Base-by-base conservation (phyloP, 768 basidiomycete species). In the Termitomyces sp. region DNA sequence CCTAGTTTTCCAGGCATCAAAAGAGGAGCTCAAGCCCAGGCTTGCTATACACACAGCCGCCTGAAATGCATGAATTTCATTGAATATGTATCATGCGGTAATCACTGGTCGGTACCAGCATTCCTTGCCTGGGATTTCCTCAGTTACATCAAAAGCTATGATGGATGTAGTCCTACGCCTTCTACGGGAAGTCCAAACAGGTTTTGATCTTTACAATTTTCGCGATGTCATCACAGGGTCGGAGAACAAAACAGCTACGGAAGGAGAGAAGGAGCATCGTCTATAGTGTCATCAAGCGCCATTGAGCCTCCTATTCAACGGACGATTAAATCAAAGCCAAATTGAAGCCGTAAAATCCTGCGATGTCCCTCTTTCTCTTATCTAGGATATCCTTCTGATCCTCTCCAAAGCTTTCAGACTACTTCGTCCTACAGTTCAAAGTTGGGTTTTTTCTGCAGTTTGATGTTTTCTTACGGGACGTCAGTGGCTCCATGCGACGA, bases 21-120 rank as follows among this genome's bases (percentile, higher is more conserved):
- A 77, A 56, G 85, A 85, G 2, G 81, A 86, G 62, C 60, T 85
- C 18, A 77, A 72, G 41, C 76, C 87, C 28, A 73, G n/a, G 79
- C 41, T 63, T 86, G 24, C 68, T 80, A 28, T 80, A 86, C 61
- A 79, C 79, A 5, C 78, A 82, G 14, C 86, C 86, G 1, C 85
- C 85, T 0, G 86, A 87, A 64, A 76, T 77, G 64, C 18, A 86
- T 87, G 76, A 78, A 85, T 44, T 88, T 85, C 85, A 80, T 77
- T 46, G 67, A 87, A 4, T 26, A 26, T 26, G 66, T 87, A 83
- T 51, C 71, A 83, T 63, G 84, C 85, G 0, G 84, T 85, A 16
- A 85, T 81, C 56, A 75, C 78, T 28, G 81, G 83, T 83, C 44
- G 26, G 77, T 70, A 9, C 18, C 18, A 38, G 20, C n/a, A 22